phyloP scores from a whole-genome alignment of 768 basidiomycete genomes.

The Tulasnella sp. region DNA sequence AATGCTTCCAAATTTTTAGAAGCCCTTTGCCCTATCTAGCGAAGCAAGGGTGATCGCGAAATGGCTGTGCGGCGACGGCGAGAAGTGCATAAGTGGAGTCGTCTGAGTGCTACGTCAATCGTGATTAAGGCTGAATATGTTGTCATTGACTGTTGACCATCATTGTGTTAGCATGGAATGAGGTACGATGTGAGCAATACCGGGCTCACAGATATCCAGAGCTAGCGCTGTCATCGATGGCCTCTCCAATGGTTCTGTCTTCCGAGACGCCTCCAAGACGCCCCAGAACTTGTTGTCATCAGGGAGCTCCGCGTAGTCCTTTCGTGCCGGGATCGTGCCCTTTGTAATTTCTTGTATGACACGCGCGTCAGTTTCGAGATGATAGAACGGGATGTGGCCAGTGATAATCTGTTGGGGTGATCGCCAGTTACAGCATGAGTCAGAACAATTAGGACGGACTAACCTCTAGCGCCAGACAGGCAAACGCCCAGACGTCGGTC shows the following conservation, averaged over 20 bases:
- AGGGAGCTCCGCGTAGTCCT: slow-evolving; percentile 9
- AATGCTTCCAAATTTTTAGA: no score
- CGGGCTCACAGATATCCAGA: slow-evolving; percentile 2
- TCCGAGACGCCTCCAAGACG: slow-evolving; percentile 11
- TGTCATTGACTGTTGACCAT: not conserved
- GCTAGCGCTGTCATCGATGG: slow-evolving; percentile 4
- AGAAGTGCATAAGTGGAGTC: no score
- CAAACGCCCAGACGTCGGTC: not conserved
- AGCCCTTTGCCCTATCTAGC: no score
- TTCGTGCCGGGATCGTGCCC: slow-evolving; percentile 7
- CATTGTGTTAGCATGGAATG: not conserved
- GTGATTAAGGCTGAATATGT: slow-evolving; percentile 13
- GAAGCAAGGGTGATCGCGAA: no score
- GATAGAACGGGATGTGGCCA: slow-evolving; percentile 10
- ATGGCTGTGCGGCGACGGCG: no score
- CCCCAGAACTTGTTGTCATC: slow-evolving; percentile 11
- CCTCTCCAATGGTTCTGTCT: slow-evolving; percentile 2
- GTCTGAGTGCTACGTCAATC: no score
- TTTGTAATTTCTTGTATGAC: not conserved
- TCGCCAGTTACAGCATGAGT: not conserved
- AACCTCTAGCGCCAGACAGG: not conserved
- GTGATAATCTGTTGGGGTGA: not conserved
- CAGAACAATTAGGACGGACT: not conserved
- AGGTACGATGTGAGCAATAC: not conserved
- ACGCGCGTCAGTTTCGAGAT: not conserved